These are phyloP conservation scores for Petrea volubilis DNA, from an alignment of 257 asterid genomes.

Conservation along the genomic window DNA sequence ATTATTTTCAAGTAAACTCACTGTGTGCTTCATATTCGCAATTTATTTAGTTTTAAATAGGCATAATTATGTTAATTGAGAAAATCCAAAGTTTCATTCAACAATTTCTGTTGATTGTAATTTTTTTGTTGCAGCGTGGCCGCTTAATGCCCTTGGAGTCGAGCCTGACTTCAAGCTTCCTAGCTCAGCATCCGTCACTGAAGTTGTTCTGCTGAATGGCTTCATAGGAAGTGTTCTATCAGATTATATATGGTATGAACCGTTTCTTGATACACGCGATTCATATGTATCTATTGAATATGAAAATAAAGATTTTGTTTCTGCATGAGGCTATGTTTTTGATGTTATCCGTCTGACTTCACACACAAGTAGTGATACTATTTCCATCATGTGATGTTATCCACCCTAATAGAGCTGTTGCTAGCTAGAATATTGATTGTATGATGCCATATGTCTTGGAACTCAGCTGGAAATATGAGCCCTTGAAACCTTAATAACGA, in stretches of 20 bases:
- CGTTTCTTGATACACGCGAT: neutral
- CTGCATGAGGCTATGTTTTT: neutral
- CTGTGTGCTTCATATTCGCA: neutral
- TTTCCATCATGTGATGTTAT: no score
- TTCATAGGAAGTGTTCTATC: slow-evolving; percentile 73
- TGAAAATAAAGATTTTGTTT: neutral
- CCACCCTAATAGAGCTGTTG: no score
- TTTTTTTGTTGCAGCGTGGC: slow-evolving; percentile 55
- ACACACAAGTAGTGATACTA: no score
- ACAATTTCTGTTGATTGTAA: neutral
- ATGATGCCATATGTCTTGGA: no score
- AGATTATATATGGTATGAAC: slow-evolving; percentile 71
- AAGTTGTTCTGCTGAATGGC: slow-evolving; percentile 67
- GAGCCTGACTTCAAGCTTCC: slow-evolving; percentile 76
- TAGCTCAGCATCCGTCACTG: slow-evolving; percentile 52
- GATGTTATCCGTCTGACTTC: neutral
- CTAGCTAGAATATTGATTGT: no score
- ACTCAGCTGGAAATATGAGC: neutral
- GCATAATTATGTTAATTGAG: neutral
- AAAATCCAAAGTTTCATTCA: neutral
- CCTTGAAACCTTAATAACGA: neutral
- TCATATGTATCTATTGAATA: neutral
- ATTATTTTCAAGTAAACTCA: neutral
- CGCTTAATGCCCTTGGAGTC: slow-evolving; percentile 66
- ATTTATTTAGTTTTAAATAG: neutral